Evolutionary conservation across 768 basidiomycete genomes (phyloP).

Genomic region (Collybia sordida): DNA sequence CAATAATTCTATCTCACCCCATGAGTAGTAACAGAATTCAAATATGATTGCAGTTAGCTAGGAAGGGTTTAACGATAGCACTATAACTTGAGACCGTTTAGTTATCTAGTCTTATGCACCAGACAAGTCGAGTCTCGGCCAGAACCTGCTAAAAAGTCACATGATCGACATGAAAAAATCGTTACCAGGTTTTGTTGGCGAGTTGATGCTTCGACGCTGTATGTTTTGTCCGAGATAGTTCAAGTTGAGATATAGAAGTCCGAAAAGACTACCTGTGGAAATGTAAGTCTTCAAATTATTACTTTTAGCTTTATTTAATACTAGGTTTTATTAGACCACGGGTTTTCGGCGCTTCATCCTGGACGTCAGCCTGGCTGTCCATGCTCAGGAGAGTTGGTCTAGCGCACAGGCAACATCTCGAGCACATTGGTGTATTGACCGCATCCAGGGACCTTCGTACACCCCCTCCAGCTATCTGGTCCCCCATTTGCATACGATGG

Average conservation of each 20-base stretch:
- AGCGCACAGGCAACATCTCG: slow-evolving; percentile 53
- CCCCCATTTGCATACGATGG: slow-evolving; percentile 4
- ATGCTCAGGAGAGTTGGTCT: slow-evolving; percentile 69
- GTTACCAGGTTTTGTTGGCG: background rate
- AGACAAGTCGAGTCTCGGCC: background rate
- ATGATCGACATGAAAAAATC: background rate
- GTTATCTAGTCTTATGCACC: no score
- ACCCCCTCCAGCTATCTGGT: slow-evolving; percentile 6
- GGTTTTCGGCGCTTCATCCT: slow-evolving; percentile 14
- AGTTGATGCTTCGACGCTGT: background rate
- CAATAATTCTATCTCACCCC: background rate
- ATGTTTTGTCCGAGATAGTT: background rate
- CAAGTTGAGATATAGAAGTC: background rate
- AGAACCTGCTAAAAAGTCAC: background rate
- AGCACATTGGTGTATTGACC: slow-evolving; percentile 31
- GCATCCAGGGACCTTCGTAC: slow-evolving; percentile 14
- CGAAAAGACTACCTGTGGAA: slow-evolving; percentile 4
- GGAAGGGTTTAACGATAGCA: no score
- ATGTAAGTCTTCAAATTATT: slow-evolving; percentile 5
- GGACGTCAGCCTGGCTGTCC: slow-evolving; percentile 52
- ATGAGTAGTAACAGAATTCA: no score
- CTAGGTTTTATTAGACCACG: background rate
- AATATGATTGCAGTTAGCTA: no score
- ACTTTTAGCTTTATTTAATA: background rate
- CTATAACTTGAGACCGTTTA: no score